Base-by-base conservation (phyloP, 2,329 filamentous ascomycete species). In the Fusarium sp. region DNA sequence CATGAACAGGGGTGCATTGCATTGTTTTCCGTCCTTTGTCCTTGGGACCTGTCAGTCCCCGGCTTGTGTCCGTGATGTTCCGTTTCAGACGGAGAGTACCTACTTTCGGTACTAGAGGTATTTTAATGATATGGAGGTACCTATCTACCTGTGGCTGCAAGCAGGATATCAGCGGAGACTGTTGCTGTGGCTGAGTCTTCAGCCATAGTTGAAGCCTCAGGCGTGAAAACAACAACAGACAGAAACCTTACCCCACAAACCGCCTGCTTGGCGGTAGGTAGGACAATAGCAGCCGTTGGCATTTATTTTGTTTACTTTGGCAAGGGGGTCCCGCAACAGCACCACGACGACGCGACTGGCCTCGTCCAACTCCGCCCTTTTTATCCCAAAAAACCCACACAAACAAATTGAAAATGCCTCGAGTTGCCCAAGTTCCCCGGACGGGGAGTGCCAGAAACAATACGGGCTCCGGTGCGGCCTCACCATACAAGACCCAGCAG, bases 341-440 rank as follows among this genome's bases (percentile, higher is more conserved):
- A 25, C 67, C 49, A 73, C 72, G 47, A 70, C 41, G 61, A 72
- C 71, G 70, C 71, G 72, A 71, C 61, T 69, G 71, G 72, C 70
- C 57, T 71, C 53, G 48, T 59, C 25, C 25, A 70, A 52, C 46
- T 49, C 58, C 69, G 46, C 64, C 69, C 56, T 63, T 53, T 62
- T 50, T 63, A 63, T 63, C 58, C 62, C 49, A 37, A 67, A 67
- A 67, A 59, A 45, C 55, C 53, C 25, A 25, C 25, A 57, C 62
- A 67, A 59, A 49, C 29, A 50, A 42, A 58, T 47, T 53, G 63
- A 82, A 74, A 58, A 88, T 88, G 86, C 83, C 86, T 81, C 85
- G 86, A 73, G 85, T 88, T 69, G 83, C 85, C 58, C 85, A 88
- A 73, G 80, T 78, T 33, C 82, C 85, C 67, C 85, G 86, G 69